phyloP scores from a whole-genome alignment of 352 stramenopile species.

The Sclerospora graminicola region DNA sequence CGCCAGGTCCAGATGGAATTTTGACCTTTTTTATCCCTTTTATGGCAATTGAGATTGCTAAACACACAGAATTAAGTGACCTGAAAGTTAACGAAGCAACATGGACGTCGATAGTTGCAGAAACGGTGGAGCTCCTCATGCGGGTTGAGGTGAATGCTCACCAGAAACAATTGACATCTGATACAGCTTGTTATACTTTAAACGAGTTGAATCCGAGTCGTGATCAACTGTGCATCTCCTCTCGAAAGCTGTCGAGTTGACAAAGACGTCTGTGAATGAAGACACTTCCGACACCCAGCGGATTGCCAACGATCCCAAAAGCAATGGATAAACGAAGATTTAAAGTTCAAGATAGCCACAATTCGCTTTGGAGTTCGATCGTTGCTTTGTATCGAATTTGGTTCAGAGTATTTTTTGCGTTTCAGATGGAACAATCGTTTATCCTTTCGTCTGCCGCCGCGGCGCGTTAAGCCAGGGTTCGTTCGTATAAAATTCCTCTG shows the following conservation, averaged over 20 bases:
- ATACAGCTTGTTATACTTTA: no score
- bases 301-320: constrained; percentile 7
- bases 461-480: no score
- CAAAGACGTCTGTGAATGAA: constrained; percentile 23
- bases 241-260: constrained; percentile 59
- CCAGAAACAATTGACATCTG: no score
- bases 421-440: constrained; percentile 48
- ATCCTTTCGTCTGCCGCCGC: no score
- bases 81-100: no score
- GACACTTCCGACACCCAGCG: no score
- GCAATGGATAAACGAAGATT: constrained; percentile 13
- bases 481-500: no score
- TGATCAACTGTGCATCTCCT: constrained; percentile 36
- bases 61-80: no score
- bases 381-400: no score
- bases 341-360: constrained; percentile 59
- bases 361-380: constrained; percentile 49
- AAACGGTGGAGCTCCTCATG: constrained; percentile 33
- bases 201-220: not conserved
- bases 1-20: constrained; percentile 50
- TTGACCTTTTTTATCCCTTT: constrained; percentile 52
- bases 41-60: no score
- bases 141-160: no score
- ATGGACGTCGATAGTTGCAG: constrained; percentile 18
- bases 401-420: constrained; percentile 32